Conservation (phyloP, 2,329 filamentous ascomycete species). For the Proliferodiscus dingleyae region DNA sequence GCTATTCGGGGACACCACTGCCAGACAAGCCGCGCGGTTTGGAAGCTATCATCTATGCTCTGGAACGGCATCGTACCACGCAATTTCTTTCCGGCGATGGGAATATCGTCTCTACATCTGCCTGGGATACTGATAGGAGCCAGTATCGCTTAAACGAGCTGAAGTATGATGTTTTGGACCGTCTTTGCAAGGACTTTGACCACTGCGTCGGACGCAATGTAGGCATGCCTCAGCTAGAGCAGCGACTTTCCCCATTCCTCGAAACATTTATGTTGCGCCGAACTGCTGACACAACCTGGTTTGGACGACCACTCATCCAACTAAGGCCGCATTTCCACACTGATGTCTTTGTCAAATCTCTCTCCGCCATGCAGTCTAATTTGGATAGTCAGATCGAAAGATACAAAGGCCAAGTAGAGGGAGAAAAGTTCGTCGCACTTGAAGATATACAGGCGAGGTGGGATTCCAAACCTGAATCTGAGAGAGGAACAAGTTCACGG, state of each 20-base stretch:
- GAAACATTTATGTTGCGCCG: constrained; percentile 18
- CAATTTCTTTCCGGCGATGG: background rate
- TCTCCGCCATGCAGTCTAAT: background rate
- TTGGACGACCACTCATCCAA: constrained; percentile 15
- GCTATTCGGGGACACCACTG: constrained; percentile 21
- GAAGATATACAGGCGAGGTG: constrained; percentile 1
- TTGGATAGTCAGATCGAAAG: background rate
- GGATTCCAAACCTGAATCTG: background rate
- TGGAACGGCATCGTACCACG: constrained; percentile 13
- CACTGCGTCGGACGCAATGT: constrained; percentile 2
- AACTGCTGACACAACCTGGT: constrained; percentile 17
- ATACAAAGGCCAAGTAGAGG: background rate
- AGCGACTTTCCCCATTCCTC: constrained; percentile 8
- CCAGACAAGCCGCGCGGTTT: constrained; percentile 10
- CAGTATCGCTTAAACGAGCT: background rate
- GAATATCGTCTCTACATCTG: background rate
- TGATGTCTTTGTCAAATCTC: constrained; percentile 12
- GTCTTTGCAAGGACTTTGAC: constrained; percentile 13
- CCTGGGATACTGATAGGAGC: background rate
- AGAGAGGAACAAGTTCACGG: background rate
- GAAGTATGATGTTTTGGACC: constrained; percentile 8
- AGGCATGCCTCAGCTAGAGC: constrained; percentile 1
- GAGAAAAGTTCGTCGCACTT: background rate
- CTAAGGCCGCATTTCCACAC: constrained; percentile 17
- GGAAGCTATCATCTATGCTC: constrained; percentile 15